Evolutionary conservation across 2,329 filamentous ascomycete species (phyloP).

Genomic region (Cercospora sp.): DNA sequence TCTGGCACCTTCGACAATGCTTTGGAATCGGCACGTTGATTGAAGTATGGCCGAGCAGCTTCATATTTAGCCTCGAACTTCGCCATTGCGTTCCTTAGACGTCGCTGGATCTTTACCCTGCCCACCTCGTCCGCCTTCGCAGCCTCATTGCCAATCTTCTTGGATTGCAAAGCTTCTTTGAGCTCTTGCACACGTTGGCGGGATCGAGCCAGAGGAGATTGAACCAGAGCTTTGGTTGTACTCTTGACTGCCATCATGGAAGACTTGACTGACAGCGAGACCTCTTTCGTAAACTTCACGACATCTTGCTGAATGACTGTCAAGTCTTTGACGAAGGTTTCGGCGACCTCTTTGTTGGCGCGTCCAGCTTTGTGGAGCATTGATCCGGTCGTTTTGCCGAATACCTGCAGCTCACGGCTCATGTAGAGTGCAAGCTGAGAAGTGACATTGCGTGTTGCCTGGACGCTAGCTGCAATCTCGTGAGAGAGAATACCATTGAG

Average conservation of each 20-base stretch:
- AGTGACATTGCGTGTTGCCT: constrained; percentile 35
- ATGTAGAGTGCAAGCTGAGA: constrained; percentile 31
- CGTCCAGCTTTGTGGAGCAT: constrained; percentile 22
- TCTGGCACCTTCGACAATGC: not conserved
- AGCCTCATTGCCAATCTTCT: not conserved
- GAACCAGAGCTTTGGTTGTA: constrained; percentile 21
- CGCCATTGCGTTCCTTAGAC: not conserved
- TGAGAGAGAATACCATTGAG: constrained; percentile 27
- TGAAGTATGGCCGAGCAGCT: not conserved
- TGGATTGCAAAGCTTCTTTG: constrained; percentile 18
- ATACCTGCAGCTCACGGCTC: constrained; percentile 29
- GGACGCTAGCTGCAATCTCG: constrained; percentile 31
- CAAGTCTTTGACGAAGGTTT: constrained; percentile 22
- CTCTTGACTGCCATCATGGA: constrained; percentile 21
- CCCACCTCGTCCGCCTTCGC: not conserved
- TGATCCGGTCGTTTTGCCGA: constrained; percentile 29
- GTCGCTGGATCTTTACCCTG: not conserved
- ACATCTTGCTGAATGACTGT: constrained; percentile 25
- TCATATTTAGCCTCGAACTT: not conserved
- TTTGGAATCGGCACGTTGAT: not conserved
- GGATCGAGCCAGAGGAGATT: constrained; percentile 19
- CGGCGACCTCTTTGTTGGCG: constrained; percentile 22
- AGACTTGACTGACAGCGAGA: constrained; percentile 23
- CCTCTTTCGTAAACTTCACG: constrained; percentile 24
- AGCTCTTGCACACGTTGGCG: constrained; percentile 20